phyloP scores from a whole-genome alignment of 108 stramenopile species.

The Stephanodiscus triporus region DNA sequence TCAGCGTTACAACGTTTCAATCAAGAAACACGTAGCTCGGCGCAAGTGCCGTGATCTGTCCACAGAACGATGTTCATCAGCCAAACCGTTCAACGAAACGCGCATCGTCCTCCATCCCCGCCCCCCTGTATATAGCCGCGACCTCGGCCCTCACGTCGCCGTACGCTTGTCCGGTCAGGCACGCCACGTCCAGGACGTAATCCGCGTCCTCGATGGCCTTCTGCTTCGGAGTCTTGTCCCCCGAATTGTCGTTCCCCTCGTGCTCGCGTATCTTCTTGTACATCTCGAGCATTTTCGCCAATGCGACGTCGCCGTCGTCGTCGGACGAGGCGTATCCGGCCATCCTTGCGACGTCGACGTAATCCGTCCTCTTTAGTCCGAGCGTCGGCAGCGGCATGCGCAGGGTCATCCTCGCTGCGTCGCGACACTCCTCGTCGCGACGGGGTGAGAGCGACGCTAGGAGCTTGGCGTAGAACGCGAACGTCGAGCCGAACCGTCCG shows the following conservation, averaged over 20 bases:
- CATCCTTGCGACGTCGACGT: slow-evolving; percentile 62
- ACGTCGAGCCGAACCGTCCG: slow-evolving; percentile 73
- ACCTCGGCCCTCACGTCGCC: slow-evolving; percentile 58
- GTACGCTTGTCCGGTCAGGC: slow-evolving; percentile 64
- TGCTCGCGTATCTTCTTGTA: slow-evolving; percentile 76
- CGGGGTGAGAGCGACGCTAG: slow-evolving; percentile 53
- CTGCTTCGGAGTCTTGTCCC: slow-evolving; percentile 67
- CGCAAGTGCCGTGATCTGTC: too few species aligned
- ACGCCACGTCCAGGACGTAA: slow-evolving; percentile 67
- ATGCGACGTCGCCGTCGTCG: slow-evolving; percentile 58
- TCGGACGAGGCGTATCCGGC: slow-evolving; percentile 52
- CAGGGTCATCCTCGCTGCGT: slow-evolving; percentile 82
- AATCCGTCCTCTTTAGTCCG: slow-evolving; percentile 59
- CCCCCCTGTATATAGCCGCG: slow-evolving; percentile 62
- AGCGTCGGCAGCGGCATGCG: slow-evolving; percentile 77
- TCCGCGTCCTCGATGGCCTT: slow-evolving; percentile 75
- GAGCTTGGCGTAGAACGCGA: slow-evolving; percentile 74
- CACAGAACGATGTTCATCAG: background rate
- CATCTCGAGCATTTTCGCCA: slow-evolving; percentile 65
- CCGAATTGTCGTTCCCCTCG: slow-evolving; percentile 63
- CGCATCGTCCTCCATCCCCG: slow-evolving; percentile 72
- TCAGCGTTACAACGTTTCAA: too few species aligned
- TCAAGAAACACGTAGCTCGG: too few species aligned
- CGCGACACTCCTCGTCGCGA: slow-evolving; percentile 70
- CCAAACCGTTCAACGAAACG: slow-evolving; percentile 55